Base-by-base conservation (phyloP, 202 grass and related monocot species). In the Brachypodium distachyon region DNA sequence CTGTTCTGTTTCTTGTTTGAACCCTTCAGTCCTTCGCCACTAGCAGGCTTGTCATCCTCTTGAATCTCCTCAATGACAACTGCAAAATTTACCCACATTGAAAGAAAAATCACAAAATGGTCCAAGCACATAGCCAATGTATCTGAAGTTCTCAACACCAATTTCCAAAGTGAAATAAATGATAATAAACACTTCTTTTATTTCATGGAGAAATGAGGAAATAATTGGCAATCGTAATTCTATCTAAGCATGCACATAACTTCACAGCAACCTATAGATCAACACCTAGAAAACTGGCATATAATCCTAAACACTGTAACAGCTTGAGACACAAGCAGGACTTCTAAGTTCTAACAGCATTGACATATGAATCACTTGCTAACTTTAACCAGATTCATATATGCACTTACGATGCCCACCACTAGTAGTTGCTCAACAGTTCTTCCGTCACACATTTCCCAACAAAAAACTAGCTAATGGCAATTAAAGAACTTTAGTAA, bases 11-110 rank as follows among this genome's bases (percentile, higher is more conserved):
- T 81, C 72, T 90, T 94, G 26, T 87, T 93, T 62, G 81, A 82
- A 79, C 76, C 62, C 69, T 82, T 74, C 42, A 83, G 72, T 5
- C 34, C 25, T 54, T 83, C 80, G 67, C 44, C 87, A n/a, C 40
- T 67, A 67, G 61, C 44, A 87, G 80, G 55, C 27, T 90, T 87
- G 31, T 90, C 96, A 71, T 93, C 96, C 9, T 99, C 96, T 73
- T 84, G 38, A 83, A 99, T 92, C 76, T 99, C 96, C 85, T 95
- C 91, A 81, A 99, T 99, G 33, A 99, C 71, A 88, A 95, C 96
- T 95, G 56, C 26, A 72, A 73, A 54, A 77, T 81, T 83, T 67
- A 37, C 0, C 44, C 1, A 78, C 2, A 29, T 41, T 65, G 6
- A 82, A 67, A 37, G 41, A 48, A 77, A 67, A 74, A 1, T 2